phyloP scores from a whole-genome alignment of 169 alveolate species.

The Sarcocystis neurona region DNA sequence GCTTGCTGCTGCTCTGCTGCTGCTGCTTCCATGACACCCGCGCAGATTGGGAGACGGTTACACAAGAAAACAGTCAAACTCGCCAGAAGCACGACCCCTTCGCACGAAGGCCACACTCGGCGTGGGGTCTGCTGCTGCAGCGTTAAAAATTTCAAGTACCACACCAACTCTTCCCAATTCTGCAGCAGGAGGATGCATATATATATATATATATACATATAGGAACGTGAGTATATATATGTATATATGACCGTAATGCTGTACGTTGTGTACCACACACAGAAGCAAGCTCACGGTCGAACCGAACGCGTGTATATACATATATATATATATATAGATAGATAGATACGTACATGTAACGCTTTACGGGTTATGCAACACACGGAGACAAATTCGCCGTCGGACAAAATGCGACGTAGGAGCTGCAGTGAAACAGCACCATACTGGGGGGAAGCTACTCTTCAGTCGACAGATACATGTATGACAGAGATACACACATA shows the following conservation, averaged over 20 bases:
- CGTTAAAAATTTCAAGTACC: too few relatives aligned
- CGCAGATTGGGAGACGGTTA: not conserved
- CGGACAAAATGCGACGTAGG: too few relatives aligned
- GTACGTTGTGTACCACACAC: too few relatives aligned
- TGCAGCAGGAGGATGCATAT: not conserved
- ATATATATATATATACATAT: not conserved
- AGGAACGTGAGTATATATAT: not conserved
- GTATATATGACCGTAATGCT: not conserved
- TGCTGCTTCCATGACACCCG: not conserved
- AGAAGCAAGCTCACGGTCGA: not conserved
- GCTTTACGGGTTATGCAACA: too few relatives aligned
- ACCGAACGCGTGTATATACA: not conserved
- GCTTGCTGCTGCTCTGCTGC: not conserved
- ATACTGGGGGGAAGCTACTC: too few relatives aligned
- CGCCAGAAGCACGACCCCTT: not conserved
- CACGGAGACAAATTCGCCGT: too few relatives aligned
- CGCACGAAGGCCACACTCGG: not conserved
- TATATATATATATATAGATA: not conserved
- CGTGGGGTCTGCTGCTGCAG: too few relatives aligned
- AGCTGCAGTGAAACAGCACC: too few relatives aligned
- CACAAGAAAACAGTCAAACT: not conserved
- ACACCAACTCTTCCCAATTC: too few relatives aligned
- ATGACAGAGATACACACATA: too few relatives aligned
- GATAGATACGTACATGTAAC: not conserved
- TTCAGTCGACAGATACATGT: too few relatives aligned